Evolutionary conservation across 768 basidiomycete genomes (phyloP).

Genomic region (Suillus luteus): DNA sequence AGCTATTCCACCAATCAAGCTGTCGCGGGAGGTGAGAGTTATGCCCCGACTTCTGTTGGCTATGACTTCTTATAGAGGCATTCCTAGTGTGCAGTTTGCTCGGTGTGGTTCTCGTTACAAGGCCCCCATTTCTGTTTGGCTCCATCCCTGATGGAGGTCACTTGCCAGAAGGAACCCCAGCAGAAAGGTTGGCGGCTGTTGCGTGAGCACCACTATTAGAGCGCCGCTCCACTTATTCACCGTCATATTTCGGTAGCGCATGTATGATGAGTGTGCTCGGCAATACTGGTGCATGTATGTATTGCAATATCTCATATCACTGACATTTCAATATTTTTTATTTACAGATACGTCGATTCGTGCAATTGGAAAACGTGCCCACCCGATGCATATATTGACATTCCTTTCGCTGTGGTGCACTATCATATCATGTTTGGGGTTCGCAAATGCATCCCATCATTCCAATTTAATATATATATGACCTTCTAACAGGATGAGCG

Average conservation of each 20-base stretch:
- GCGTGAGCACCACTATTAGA: slow-evolving; percentile 36
- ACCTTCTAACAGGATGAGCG: slow-evolving; percentile 16
- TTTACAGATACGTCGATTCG: slow-evolving; percentile 52
- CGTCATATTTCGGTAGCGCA: slow-evolving; percentile 40
- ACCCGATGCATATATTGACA: slow-evolving; percentile 68
- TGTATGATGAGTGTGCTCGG: slow-evolving; percentile 63
- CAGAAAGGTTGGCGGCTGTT: slow-evolving; percentile 58
- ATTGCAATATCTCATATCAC: slow-evolving; percentile 10
- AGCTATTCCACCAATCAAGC: too few relatives aligned
- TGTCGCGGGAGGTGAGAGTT: too few relatives aligned
- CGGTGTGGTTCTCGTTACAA: too few relatives aligned
- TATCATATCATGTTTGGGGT: slow-evolving; percentile 11
- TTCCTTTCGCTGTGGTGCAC: slow-evolving; percentile 67
- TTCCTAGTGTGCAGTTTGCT: too few relatives aligned
- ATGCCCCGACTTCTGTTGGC: too few relatives aligned
- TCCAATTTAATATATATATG: not conserved
- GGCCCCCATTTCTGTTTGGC: too few relatives aligned
- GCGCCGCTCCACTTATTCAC: not conserved
- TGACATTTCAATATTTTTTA: not conserved
- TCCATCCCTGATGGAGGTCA: too few relatives aligned
- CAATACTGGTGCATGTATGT: slow-evolving; percentile 40
- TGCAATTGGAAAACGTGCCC: slow-evolving; percentile 74
- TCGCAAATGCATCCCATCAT: not conserved
- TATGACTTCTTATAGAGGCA: too few relatives aligned
- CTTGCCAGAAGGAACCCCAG: slow-evolving; percentile 22